Conservation (phyloP, 2,329 filamentous ascomycete genomes). For the Fusarium pseudonygamai region DNA sequence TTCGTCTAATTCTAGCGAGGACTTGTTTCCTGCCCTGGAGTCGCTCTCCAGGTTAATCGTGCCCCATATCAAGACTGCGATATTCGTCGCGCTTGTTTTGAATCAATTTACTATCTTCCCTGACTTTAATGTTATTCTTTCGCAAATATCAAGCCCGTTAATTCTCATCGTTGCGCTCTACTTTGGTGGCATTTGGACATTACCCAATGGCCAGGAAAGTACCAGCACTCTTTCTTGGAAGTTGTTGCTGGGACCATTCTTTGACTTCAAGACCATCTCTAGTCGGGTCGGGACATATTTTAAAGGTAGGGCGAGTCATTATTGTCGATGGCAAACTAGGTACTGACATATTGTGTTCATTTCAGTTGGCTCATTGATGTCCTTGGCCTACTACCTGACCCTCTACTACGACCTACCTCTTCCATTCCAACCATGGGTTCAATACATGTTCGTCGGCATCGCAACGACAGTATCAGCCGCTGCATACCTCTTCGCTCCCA, state of each 20-base stretch:
- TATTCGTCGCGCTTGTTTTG: constrained; percentile 13
- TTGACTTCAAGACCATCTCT: constrained; percentile 9
- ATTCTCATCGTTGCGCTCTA: constrained; percentile 11
- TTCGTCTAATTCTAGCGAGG: constrained; percentile 18
- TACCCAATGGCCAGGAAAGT: neutral
- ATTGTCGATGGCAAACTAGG: accelerated
- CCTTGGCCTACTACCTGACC: constrained; percentile 10
- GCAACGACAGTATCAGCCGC: neutral
- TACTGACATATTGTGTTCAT: neutral
- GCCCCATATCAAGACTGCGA: constrained; percentile 18
- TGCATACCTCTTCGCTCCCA: constrained; percentile 14
- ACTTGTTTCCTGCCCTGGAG: constrained; percentile 25
- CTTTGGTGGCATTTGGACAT: constrained; percentile 5
- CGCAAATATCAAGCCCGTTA: constrained; percentile 6
- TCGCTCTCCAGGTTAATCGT: constrained; percentile 15
- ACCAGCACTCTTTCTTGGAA: neutral
- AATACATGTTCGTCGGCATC: constrained; percentile 2
- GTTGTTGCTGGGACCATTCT: neutral
- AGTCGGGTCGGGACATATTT: constrained; percentile 19
- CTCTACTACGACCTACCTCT: constrained; percentile 20
- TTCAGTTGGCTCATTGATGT: constrained; percentile 13
- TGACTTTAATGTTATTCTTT: neutral
- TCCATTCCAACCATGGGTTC: constrained; percentile 12
- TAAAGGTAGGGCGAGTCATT: neutral
- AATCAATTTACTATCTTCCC: constrained; percentile 21